Evolutionary conservation across 31 red algal genomes (phyloP).

Genomic region (Asparagopsis taxiformis): DNA sequence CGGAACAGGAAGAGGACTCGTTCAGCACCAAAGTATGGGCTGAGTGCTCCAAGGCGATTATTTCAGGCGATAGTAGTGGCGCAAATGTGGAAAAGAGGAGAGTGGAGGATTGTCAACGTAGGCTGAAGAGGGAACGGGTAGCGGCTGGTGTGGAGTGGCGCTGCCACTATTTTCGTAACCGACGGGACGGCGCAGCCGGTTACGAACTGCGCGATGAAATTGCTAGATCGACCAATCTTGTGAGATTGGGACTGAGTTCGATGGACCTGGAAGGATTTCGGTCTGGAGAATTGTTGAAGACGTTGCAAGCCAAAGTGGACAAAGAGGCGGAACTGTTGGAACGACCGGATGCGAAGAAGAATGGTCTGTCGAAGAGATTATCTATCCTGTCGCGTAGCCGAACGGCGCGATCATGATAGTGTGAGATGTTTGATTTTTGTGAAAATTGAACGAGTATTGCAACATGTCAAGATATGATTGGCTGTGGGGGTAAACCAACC

Average conservation of each 20-base stretch:
- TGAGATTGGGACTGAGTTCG: slow-evolving; percentile 20
- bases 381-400: background rate
- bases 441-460: too few species aligned
- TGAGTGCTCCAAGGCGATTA: slow-evolving; percentile 71
- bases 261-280: slow-evolving; percentile 37
- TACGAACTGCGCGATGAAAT: slow-evolving; percentile 32
- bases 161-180: slow-evolving; percentile 62
- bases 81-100: slow-evolving; percentile 85
- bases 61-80: slow-evolving; percentile 37
- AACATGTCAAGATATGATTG: too few species aligned
- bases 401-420: too few species aligned
- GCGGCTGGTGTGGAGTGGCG: slow-evolving; percentile 57
- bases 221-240: slow-evolving; percentile 6
- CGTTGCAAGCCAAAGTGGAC: slow-evolving; percentile 38
- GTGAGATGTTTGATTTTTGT: too few species aligned
- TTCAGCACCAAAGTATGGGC: slow-evolving; percentile 82
- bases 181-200: slow-evolving; percentile 43
- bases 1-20: slow-evolving; percentile 56
- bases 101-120: slow-evolving; percentile 87
- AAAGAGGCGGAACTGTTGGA: slow-evolving; percentile 13
- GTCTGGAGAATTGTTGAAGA: slow-evolving; percentile 45
- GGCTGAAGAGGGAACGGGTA: slow-evolving; percentile 58
- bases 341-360: slow-evolving; percentile 1
- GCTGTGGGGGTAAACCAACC: too few species aligned
- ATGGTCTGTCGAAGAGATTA: background rate